A percentile compares a stretch with the other conserved stretches of the same genome.
Evolutionary conservation across 305 asterid genomes (phyloP).

Genomic region (Solanum hybrid): DNA sequence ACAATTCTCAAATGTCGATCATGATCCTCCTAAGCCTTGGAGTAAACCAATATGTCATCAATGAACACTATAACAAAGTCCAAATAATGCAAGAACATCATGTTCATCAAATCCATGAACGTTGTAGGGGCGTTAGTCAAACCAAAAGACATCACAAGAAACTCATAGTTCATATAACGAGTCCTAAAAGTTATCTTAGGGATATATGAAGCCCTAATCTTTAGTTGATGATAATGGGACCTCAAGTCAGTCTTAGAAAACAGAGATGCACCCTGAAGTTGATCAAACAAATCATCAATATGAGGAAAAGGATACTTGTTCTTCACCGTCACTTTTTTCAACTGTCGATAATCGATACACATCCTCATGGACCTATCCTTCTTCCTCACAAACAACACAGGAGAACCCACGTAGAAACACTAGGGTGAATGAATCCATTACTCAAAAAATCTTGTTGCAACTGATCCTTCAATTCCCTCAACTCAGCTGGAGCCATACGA

Average conservation of each 20-base stretch:
- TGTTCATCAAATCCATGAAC: too few relatives aligned
- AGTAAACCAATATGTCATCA: too few relatives aligned
- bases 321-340: neutral
- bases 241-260: neutral
- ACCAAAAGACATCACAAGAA: neutral
- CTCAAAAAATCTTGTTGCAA: neutral
- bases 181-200: neutral
- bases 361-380: neutral
- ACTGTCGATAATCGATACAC: neutral
- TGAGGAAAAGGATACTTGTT: neutral
- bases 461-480: neutral
- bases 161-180: neutral
- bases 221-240: neutral
- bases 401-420: neutral
- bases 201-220: neutral
- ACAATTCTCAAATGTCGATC: too few relatives aligned
- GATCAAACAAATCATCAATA: neutral
- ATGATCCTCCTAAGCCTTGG: too few relatives aligned
- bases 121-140: neutral
- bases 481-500: neutral
- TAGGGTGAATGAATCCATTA: neutral
- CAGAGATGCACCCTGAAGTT: neutral
- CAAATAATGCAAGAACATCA: too few relatives aligned
- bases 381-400: neutral
- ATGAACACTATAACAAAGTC: too few relatives aligned